Percentiles rank a stretch among this genome's conserved stretches.
phyloP scores from a whole-genome alignment of 2,329 filamentous ascomycete species.

The Cylindrodendrum hubeiense region DNA sequence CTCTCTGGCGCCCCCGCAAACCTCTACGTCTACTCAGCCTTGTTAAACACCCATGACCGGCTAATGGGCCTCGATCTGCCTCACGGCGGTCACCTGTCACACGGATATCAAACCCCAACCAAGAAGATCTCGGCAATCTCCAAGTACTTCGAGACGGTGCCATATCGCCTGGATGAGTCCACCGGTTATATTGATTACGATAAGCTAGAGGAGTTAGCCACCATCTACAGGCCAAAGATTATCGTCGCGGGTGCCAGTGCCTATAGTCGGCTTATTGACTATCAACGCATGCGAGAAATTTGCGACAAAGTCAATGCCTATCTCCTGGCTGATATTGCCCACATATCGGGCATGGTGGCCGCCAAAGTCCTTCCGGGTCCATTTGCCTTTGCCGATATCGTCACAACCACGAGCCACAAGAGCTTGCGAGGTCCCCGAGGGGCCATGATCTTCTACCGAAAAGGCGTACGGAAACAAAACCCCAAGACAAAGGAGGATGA shows the following conservation, averaged over 20 bases:
- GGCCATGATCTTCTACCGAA: conserved; percentile 98
- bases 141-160: conserved; percentile 98
- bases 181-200: conserved; percentile 97
- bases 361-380: conserved; percentile 92
- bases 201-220: conserved; percentile 86
- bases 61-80: conserved; percentile 98
- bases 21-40: conserved; percentile 93
- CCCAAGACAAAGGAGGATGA: conserved; percentile 88
- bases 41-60: conserved; percentile 92
- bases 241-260: conserved; percentile 95
- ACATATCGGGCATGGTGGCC: conserved; percentile 94
- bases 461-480: conserved; percentile 86
- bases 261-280: conserved; percentile 96
- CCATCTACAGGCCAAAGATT: conserved; percentile 93
- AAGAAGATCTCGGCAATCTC: conserved; percentile 98
- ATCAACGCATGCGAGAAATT: conserved; percentile 90
- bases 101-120: conserved; percentile 95
- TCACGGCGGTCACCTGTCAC: conserved; percentile 94
- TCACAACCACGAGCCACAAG: conserved; percentile 99
- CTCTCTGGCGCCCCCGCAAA: conserved; percentile 83
- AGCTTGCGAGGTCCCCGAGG: conserved; percentile 94
- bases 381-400: conserved; percentile 90
- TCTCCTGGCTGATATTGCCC: conserved; percentile 95
- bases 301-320: conserved; percentile 94
- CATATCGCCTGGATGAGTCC: conserved; percentile 89